A percentile compares a stretch with the other conserved stretches of the same genome.
These are phyloP conservation scores for Amauroascus niger DNA, from an alignment of 2,329 filamentous ascomycete species.

Conservation along the genomic window DNA sequence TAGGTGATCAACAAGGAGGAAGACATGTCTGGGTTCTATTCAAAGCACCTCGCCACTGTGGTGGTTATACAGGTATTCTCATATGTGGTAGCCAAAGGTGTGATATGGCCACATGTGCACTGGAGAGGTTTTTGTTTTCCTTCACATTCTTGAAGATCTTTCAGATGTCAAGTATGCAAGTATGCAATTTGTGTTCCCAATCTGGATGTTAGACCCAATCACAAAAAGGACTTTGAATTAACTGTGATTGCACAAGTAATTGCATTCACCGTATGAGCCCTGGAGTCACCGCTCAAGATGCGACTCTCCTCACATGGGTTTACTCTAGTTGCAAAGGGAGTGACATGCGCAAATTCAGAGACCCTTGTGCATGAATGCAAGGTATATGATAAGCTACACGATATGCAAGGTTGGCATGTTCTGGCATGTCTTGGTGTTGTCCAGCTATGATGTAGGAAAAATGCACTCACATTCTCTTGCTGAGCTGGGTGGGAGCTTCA, in stretches of 20 bases:
- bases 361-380: slow-evolving; percentile 1
- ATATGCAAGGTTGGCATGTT: slow-evolving; percentile 1
- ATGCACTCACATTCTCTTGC: slow-evolving; percentile 9
- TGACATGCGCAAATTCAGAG: background rate
- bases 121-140: background rate
- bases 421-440: slow-evolving; percentile 10
- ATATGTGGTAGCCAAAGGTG: background rate
- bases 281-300: slow-evolving; percentile 11
- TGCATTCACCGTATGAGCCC: too few species aligned
- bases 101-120: background rate
- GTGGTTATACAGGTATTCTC: background rate
- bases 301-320: slow-evolving; percentile 11
- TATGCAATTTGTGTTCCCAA: too few species aligned
- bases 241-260: too few species aligned
- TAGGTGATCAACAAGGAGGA: too few species aligned
- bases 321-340: slow-evolving; percentile 11
- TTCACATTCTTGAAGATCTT: background rate
- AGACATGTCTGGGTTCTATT: too few species aligned
- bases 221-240: too few species aligned
- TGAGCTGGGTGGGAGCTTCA: slow-evolving; percentile 8
- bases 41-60: too few species aligned
- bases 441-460: slow-evolving; percentile 1
- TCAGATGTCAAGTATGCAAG: background rate
- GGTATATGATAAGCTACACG: slow-evolving; percentile 1
- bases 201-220: too few species aligned